Conservation (phyloP, 495 filamentous ascomycete genomes). For the Pseudoneurospora amorphoporcata region DNA sequence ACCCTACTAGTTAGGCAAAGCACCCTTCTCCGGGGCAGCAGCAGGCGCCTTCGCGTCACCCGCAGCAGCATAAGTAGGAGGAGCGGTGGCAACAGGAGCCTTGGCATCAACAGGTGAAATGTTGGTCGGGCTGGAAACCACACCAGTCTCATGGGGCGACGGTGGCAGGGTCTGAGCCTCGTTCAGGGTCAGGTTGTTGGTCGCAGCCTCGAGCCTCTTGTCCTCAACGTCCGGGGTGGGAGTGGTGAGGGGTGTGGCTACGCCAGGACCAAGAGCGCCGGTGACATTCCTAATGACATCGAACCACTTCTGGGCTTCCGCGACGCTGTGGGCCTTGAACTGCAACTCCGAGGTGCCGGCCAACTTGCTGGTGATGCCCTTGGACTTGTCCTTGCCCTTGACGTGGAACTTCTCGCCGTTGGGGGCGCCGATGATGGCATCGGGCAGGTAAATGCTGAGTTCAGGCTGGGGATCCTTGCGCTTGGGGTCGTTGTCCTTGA, state of each 20-base stretch:
- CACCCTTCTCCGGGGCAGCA: conserved; percentile 24
- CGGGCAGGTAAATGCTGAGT: conserved; percentile 82
- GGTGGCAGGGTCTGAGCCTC: conserved; percentile 7
- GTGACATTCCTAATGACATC: conserved; percentile 49
- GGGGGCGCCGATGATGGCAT: conserved; percentile 68
- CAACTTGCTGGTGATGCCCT: conserved; percentile 40
- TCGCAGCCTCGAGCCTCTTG: conserved; percentile 6
- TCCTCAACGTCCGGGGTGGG: conserved; percentile 7
- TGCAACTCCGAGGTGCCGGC: conserved; percentile 41
- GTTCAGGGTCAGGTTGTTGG: conserved; percentile 5
- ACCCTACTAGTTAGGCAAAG: conserved; percentile 22
- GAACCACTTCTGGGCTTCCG: conserved; percentile 75
- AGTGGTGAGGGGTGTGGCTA: conserved; percentile 6
- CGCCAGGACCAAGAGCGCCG: conserved; percentile 24
- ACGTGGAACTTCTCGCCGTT: conserved; percentile 79
- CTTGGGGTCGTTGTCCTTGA: conserved; percentile 78
- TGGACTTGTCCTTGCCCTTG: conserved; percentile 77
- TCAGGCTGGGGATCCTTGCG: conserved; percentile 74
- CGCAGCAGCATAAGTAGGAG: neutral
- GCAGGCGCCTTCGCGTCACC: neutral
- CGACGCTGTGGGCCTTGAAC: conserved; percentile 58
- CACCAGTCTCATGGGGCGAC: neutral
- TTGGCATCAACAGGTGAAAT: neutral
- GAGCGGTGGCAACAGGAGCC: neutral
- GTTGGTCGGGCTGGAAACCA: neutral